Percentiles rank a stretch among this genome's conserved stretches.
Evolutionary conservation across 2,329 filamentous ascomycete genomes (phyloP).

Genomic region (Pestalotiopsis fici): DNA sequence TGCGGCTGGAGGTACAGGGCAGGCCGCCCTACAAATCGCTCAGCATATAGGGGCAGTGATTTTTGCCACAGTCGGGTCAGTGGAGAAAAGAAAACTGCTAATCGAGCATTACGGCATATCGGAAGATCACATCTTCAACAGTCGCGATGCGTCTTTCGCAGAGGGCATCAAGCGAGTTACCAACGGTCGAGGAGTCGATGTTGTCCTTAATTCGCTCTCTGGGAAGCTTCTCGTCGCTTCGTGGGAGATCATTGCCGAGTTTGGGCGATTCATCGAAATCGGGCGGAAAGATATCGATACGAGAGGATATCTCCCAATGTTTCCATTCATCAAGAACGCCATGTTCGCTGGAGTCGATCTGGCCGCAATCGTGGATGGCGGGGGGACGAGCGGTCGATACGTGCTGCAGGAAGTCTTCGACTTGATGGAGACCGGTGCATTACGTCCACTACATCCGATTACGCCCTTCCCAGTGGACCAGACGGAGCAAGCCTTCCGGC

Average conservation of each 20-base stretch:
- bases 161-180: slow-evolving; percentile 15
- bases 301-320: slow-evolving; percentile 43
- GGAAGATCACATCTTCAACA: not conserved
- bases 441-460: too few species aligned
- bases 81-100: not conserved
- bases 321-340: slow-evolving; percentile 38
- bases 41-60: not conserved
- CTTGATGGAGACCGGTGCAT: too few species aligned
- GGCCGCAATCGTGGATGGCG: too few species aligned
- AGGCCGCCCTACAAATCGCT: too few species aligned
- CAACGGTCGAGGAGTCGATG: slow-evolving; percentile 12
- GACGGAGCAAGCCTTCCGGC: too few species aligned
- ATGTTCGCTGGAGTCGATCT: too few species aligned
- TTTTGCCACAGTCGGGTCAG: not conserved
- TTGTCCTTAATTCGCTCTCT: slow-evolving; percentile 39
- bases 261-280: slow-evolving; percentile 47
- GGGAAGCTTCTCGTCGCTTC: slow-evolving; percentile 39
- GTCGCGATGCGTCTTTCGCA: slow-evolving; percentile 11
- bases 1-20: too few species aligned
- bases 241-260: slow-evolving; percentile 45
- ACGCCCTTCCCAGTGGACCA: too few species aligned
- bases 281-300: slow-evolving; percentile 42
- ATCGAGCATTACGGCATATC: not conserved
- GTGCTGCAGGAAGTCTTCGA: too few species aligned
- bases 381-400: too few species aligned